Evolutionary conservation across 805 yeast species (phyloP), one percentile per base, ranked within the genome.

Genomic region (Saccharomyces kudriavzevii): DNA sequence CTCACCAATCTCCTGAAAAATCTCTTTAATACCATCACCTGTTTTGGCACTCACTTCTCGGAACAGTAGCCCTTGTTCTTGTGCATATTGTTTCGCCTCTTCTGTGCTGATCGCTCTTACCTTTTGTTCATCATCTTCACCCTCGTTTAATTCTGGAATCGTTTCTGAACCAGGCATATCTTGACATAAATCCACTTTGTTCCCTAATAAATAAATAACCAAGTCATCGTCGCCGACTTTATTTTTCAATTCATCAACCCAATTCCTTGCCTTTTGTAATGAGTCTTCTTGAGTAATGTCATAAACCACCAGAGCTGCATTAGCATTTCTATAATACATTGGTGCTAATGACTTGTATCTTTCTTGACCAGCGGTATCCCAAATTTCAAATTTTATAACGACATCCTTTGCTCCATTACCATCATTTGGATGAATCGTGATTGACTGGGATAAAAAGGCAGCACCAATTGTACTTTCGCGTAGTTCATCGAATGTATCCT

Each of bases 331-430:
- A 64, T 87, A 87, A 66, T 87, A 87, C 84, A 87, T 83, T 17
- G 95, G 94, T 0, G 94, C 90, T 57, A 87, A 70, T 20, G 89
- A 83, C 63, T 85, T 87, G 73, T 87, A 87, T 49, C 95, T 75
- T 66, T 87, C 95, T 67, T 87, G 99, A 26, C 99, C 99, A 0
- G 99, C 99, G 13, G 99, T 92, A 67, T 92, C 99, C 96, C 94
- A 85, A 51, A 85, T 83, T 63, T 85, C 89, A 60, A 84, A 77
- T 61, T 81, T 83, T 29, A 78, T 68, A 3, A 66, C 61, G 3
- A 58, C 59, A 8, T 62, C 66, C 14, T 54, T 56, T 14, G 59
- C 22, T 35, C 17, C 43, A 17, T 17, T 17, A 28, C 62, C 63
- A 54, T 45, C 54, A 29, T 57, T 56, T 40, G 60, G 58, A 29